phyloP scores from a whole-genome alignment of 2,329 filamentous ascomycete genomes.

The Apiospora phragmitis region DNA sequence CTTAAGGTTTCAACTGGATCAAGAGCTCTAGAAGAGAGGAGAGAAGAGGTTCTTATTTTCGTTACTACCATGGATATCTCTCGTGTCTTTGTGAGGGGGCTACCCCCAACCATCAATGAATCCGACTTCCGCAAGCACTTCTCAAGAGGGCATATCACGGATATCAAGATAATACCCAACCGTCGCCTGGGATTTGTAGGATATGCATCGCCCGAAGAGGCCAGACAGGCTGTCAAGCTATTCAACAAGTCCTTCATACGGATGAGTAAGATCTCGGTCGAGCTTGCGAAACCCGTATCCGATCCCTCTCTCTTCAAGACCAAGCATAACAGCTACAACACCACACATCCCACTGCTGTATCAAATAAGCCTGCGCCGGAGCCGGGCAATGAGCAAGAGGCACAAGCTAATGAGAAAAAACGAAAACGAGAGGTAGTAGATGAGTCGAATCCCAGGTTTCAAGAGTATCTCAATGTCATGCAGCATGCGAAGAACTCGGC shows the following conservation, averaged over 20 bases:
- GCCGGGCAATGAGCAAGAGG: constrained; percentile 13
- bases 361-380: neutral
- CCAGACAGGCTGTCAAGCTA: constrained; percentile 82
- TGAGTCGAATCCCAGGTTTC: constrained; percentile 73
- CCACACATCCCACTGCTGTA: neutral
- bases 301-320: constrained; percentile 40
- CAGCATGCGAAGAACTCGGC: constrained; percentile 61
- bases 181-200: constrained; percentile 95
- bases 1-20: neutral
- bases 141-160: constrained; percentile 74
- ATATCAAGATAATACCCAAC: constrained; percentile 87
- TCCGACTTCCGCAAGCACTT: constrained; percentile 90
- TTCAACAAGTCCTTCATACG: constrained; percentile 95
- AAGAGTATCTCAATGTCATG: constrained; percentile 86
- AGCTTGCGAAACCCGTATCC: constrained; percentile 72
- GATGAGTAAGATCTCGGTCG: constrained; percentile 91
- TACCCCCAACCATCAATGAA: constrained; percentile 84
- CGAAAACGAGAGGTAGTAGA: constrained; percentile 63
- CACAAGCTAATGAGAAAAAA: constrained; percentile 53
- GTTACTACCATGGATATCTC: constrained; percentile 55
- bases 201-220: constrained; percentile 81
- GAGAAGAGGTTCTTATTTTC: constrained; percentile 5
- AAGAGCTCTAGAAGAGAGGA: constrained; percentile 6
- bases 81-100: constrained; percentile 74
- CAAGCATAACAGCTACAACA: constrained; percentile 19